Base-by-base conservation (phyloP, 2,329 filamentous ascomycete genomes). In the Alternaria gansuensis region DNA sequence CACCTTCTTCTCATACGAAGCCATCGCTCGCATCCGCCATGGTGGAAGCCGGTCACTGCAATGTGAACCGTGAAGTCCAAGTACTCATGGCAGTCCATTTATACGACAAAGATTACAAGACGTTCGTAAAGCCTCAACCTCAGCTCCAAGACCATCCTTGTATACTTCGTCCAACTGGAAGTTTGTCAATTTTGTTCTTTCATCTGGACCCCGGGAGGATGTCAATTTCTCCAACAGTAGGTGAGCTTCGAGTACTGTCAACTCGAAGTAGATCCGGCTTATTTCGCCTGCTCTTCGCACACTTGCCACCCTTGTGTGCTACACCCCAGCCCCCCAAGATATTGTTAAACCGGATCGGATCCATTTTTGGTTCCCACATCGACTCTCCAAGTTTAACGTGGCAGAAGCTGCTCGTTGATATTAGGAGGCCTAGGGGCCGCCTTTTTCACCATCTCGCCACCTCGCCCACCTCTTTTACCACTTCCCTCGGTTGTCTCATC, bases 331-430 rank as follows among this genome's bases (percentile, higher is more conserved):
- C 29, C 4, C 29, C 41, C 23, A 54, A 26, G 14, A 45, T 9
- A 40, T 54, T 54, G 23, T 26, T 31, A 40, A 29, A 36, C 3
- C 40, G 51, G 3, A 34, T 34, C 17, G 40, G 51, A 23, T 54
- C 9, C 23, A 54, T 45, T 2, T 26, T 40, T 11, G 50, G 39
- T 28, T 53, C 29, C 51, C 51, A 36, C 6, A 45, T 23, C n/a
- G 40, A 37, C 41, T 54, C 51, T 46, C 51, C 51, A 13, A 9
- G 31, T 13, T 6, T 11, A 28, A 31, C n/a, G 31, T 31, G 51
- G 51, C n/a, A 23, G 26, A 23, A 24, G n/a, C 17, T n/a, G 41
- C 9, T 54, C 51, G 7, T 21, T 39, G 13, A 36, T 13, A 23
- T 9, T 23, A 10, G 33, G 24, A 9, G 33, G 9, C 40, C 9